Conservation (phyloP, 345 rosid genomes). For the Moricandia moricandioides region DNA sequence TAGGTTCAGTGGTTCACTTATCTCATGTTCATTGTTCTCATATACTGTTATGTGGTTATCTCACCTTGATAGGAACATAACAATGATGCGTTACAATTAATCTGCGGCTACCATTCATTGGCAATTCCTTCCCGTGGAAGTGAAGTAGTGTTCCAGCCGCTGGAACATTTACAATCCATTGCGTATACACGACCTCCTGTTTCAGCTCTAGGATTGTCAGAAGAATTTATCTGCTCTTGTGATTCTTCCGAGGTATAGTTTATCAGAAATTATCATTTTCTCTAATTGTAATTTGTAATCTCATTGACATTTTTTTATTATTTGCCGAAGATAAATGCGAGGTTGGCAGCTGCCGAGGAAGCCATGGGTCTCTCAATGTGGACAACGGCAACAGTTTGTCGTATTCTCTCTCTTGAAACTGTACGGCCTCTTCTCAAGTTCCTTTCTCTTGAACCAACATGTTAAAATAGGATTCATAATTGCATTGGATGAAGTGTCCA, state of each 20-base stretch:
- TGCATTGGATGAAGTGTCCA: slow-evolving; percentile 7
- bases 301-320: slow-evolving; percentile 17
- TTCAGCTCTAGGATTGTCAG: slow-evolving; percentile 56
- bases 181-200: slow-evolving; percentile 62
- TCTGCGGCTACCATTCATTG: slow-evolving; percentile 82
- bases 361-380: slow-evolving; percentile 84
- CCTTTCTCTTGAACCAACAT: slow-evolving; percentile 7
- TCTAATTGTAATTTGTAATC: slow-evolving; percentile 27
- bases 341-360: slow-evolving; percentile 86
- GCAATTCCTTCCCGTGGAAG: slow-evolving; percentile 67
- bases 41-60: slow-evolving; percentile 19
- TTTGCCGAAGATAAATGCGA: slow-evolving; percentile 57
- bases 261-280: slow-evolving; percentile 4
- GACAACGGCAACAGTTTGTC: slow-evolving; percentile 97
- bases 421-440: slow-evolving; percentile 47
- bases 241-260: slow-evolving; percentile 69
- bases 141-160: slow-evolving; percentile 72
- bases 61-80: slow-evolving; percentile 64
- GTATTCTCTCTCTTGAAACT: slow-evolving; percentile 88
- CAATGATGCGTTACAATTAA: slow-evolving; percentile 70
- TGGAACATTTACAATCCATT: slow-evolving; percentile 86
- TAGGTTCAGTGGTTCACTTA: slow-evolving; percentile 13
- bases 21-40: slow-evolving; percentile 24
- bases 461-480: neutral
- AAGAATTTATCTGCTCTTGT: slow-evolving; percentile 41